These are phyloP conservation scores for Tuber brumale DNA, from an alignment of 495 filamentous ascomycete genomes.

Conservation along the genomic window DNA sequence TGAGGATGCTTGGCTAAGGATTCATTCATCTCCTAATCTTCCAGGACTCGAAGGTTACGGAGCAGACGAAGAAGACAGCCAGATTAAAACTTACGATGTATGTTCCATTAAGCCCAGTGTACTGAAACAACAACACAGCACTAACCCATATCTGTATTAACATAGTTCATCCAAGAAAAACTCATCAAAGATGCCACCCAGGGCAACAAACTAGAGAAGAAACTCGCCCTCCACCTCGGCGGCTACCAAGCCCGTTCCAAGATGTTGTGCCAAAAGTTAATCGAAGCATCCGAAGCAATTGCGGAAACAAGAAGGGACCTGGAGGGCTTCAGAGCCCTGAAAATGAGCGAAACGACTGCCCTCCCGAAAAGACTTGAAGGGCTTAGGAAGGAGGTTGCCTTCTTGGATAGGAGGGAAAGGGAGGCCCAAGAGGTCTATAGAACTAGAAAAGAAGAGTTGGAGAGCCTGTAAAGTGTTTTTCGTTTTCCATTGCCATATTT, in stretches of 20 bases:
- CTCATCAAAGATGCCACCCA: conserved; percentile 66
- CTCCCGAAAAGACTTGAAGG: conserved; percentile 64
- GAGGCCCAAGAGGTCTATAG: conserved; percentile 86
- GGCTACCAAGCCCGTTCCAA: conserved; percentile 87
- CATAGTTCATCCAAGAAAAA: conserved; percentile 61
- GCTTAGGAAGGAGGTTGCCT: conserved; percentile 73
- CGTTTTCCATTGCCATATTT: not conserved
- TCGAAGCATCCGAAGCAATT: conserved; percentile 69
- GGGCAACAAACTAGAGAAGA: conserved; percentile 85
- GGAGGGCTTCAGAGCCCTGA: conserved; percentile 66
- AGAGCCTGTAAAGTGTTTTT: conserved; percentile 46
- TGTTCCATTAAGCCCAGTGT: conserved; percentile 35
- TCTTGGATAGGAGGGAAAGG: conserved; percentile 73
- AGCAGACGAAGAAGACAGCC: conserved; percentile 60
- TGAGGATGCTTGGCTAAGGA: conserved; percentile 59
- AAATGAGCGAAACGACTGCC: conserved; percentile 70
- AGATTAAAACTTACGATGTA: conserved; percentile 61
- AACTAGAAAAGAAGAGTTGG: conserved; percentile 67
- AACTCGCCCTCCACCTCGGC: conserved; percentile 76
- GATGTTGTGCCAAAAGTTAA: conserved; percentile 69
- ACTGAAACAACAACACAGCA: conserved; percentile 12
- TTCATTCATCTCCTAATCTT: conserved; percentile 52
- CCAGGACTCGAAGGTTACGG: conserved; percentile 73
- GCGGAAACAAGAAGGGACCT: conserved; percentile 65
- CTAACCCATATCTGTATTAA: conserved; percentile 45